Conservation (phyloP, 2,329 filamentous ascomycete species). For the Clonostachys chloroleuca region DNA sequence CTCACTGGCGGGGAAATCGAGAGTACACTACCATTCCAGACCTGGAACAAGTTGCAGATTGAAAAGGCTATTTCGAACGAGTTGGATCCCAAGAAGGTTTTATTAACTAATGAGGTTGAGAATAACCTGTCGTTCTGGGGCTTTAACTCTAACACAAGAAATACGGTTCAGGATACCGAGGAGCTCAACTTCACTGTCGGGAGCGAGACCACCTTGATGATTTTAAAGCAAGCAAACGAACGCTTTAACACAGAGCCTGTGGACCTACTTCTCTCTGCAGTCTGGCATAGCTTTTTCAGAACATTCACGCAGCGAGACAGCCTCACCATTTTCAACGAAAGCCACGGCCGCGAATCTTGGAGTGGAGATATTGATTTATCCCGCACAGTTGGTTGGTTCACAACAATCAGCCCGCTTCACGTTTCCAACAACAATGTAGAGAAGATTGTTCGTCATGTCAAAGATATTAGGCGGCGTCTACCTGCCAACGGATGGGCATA, state of each 20-base stretch:
- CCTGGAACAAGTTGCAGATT: conserved; percentile 24
- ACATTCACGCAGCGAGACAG: conserved; percentile 28
- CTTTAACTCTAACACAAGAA: no score
- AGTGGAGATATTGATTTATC: conserved; percentile 22
- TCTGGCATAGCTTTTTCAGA: conserved; percentile 23
- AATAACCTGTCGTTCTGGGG: no score
- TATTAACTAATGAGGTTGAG: no score
- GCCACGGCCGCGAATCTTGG: conserved; percentile 33
- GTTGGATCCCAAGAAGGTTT: no score
- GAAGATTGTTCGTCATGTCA: not conserved
- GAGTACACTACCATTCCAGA: conserved; percentile 19
- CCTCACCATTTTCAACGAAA: conserved; percentile 36
- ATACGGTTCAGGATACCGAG: conserved; percentile 3
- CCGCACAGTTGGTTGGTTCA: conserved; percentile 39
- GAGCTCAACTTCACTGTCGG: conserved; percentile 1
- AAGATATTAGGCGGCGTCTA: not conserved
- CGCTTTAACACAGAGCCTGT: conserved; percentile 25
- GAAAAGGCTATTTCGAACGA: no score
- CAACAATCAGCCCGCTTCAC: conserved; percentile 21
- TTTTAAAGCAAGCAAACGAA: conserved; percentile 6
- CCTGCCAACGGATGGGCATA: not conserved
- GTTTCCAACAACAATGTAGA: conserved; percentile 1
- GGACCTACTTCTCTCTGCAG: conserved; percentile 28
- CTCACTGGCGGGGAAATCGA: no score
- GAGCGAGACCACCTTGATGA: not conserved